Evolutionary conservation across 1,284 basidiomycete genomes (phyloP), one percentile per base, ranked within the genome.

Genomic region (Xerocomus amazonicus): DNA sequence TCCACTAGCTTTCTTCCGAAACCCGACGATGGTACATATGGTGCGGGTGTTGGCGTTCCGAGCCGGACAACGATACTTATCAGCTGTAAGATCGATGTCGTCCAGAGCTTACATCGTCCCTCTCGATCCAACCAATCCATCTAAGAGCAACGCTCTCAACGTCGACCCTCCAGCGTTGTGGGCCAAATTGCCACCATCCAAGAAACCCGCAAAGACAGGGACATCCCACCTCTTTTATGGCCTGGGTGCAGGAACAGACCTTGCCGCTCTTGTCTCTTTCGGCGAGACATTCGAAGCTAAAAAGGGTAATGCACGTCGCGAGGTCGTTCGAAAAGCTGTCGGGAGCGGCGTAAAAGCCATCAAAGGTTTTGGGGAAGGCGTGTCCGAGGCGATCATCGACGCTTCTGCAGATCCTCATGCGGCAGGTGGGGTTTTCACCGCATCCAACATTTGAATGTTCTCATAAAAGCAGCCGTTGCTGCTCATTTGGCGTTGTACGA

Each of bases 401-500:
- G 78, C 75, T 42, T 75, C 77, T n/a, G 53, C 67, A 1, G 87
- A 91, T 64, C 75, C 85, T 12, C 88, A 92, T 57, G 85, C 87
- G 54, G 81, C 87, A 51, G 84, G 86, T 87, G 55, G 47, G 70
- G 16, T 34, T 35, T 39, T 17, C 19, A 19, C 29, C 45, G 1
- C 2, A 8, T 41, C 31, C 6, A n/a, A 8, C 6, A 14, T 9
- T 3, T 12, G 1, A 23, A 13, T 16, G 10, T 1, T 31, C 50
- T 53, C 43, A 54, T 31, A 16, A 1, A 9, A 32, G 29, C 27
- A 87, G 90, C 90, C 33, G 87, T 90, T 45, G 89, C 83, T 4
- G 81, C 90, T 2, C 75, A 88, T 59, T 74, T 92, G 52, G 85
- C 87, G 3, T 60, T 78, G 37, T 92, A 87, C 69, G 78, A 80